Percentiles rank a stretch among this genome's conserved stretches.
Conservation (phyloP, 1,284 basidiomycete genomes). For the Agaricales sp. region DNA sequence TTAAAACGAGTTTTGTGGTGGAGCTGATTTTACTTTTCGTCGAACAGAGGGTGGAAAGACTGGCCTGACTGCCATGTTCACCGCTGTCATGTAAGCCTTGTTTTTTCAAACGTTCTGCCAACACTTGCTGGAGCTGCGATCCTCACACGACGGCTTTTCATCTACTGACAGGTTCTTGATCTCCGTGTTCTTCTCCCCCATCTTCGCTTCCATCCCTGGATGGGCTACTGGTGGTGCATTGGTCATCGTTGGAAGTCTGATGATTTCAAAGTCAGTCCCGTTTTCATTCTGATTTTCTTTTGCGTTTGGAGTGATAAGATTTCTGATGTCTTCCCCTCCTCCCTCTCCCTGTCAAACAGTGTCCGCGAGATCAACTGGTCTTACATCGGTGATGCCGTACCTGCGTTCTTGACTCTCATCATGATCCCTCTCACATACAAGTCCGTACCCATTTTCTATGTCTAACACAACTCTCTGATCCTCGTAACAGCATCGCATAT, state of each 20-base stretch:
- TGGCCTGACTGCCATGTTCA: conserved; percentile 70
- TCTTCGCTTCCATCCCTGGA: conserved; percentile 79
- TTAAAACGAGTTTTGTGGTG: background rate
- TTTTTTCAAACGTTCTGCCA: too few relatives aligned
- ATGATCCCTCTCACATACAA: conserved; percentile 75
- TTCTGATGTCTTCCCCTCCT: background rate
- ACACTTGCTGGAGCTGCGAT: too few relatives aligned
- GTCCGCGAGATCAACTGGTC: conserved; percentile 85
- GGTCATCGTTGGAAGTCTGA: conserved; percentile 80
- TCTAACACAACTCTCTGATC: conserved; percentile 15
- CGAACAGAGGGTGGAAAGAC: conserved; percentile 82
- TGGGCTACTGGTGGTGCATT: conserved; percentile 88
- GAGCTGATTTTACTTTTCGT: conserved; percentile 15
- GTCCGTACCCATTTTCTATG: too few relatives aligned
- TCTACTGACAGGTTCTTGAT: too few relatives aligned
- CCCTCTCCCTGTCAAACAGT: too few relatives aligned
- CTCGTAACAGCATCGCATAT: conserved; percentile 75
- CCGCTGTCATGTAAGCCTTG: conserved; percentile 59
- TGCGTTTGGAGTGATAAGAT: background rate
- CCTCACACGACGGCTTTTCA: too few relatives aligned
- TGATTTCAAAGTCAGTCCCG: conserved; percentile 68
- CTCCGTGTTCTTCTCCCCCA: conserved; percentile 83
- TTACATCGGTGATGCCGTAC: conserved; percentile 79
- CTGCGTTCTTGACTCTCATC: conserved; percentile 72
- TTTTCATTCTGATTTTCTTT: background rate